Base-by-base conservation (phyloP, 208 protist species). In the Herpetomonas muscarum region DNA sequence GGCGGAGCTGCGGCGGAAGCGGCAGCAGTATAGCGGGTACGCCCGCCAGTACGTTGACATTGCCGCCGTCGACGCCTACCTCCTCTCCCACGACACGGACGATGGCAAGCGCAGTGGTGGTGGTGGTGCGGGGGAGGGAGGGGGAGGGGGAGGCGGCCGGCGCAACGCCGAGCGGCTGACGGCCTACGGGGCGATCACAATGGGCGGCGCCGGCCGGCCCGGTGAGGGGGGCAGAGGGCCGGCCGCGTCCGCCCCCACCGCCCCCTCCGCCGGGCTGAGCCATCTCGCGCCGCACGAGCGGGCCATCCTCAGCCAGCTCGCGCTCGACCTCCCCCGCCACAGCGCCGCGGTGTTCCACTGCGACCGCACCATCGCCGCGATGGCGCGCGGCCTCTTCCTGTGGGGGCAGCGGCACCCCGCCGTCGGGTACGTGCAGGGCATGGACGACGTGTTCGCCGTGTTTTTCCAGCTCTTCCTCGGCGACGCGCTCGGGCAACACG, bases 361-460 rank as follows among this genome's bases (percentile, higher is more conserved):
- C 42, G 29, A 59, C 12, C 61, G 63, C 26, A 73, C 76, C 13
- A 55, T 69, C 3, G 63, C 70, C n/a, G 52, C 66, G 17, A 73
- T 98, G 50, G 76, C 91, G 39, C 76, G 91, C 22, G 85, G 94
- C 28, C 61, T 98, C 4, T 98, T 96, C 53, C 64, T 98, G 15
- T 98, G 92, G 90, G 76, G 89, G 0, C 81, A 96, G 36, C 79
- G 92, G 1, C 94, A 97, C 70, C 94, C 96, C 9, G 94, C 92
- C 1, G 87, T 90, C 28, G 94, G 93, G 4, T 98, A 98, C 66
- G 96, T 98, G 48, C 93, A 98, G 64, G 96, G 96, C 56, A 97
- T 98, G 73, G 97, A 98, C 55, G 96, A 98, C 66, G 61, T 98
- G 9, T 73, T 96, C 15, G 80, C 71, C 29, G 78, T 95, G 24